These are phyloP conservation scores for Arachnomyces sp. DNA, from an alignment of 2,329 filamentous ascomycete genomes.

Conservation along the genomic window DNA sequence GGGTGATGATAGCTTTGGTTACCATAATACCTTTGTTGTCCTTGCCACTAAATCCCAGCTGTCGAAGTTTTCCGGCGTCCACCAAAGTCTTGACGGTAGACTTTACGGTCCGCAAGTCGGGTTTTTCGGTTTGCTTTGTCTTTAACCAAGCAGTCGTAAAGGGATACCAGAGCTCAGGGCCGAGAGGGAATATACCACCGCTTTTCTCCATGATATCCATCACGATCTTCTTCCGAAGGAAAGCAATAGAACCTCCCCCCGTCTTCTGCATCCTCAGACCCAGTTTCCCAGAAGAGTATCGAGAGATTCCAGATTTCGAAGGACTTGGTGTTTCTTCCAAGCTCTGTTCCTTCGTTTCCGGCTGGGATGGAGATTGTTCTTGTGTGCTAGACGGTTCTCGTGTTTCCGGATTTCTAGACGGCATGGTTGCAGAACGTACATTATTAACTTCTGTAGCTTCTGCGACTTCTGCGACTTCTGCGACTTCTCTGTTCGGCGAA, in stretches of 20 bases:
- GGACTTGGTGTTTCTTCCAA: background rate
- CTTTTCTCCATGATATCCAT: constrained; percentile 47
- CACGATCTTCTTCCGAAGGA: constrained; percentile 43
- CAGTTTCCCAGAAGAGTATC: constrained; percentile 3
- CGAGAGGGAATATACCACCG: constrained; percentile 48
- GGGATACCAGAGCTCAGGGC: constrained; percentile 47
- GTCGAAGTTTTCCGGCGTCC: constrained; percentile 43
- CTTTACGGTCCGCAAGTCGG: constrained; percentile 46
- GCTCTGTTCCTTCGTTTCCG: too few relatives aligned
- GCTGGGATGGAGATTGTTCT: too few relatives aligned
- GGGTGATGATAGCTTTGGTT: constrained; percentile 43
- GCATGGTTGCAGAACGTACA: too few relatives aligned
- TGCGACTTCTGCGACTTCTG: too few relatives aligned
- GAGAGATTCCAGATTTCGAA: background rate
- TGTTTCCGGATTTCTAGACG: too few relatives aligned
- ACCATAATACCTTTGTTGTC: constrained; percentile 40
- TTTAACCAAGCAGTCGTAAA: constrained; percentile 47
- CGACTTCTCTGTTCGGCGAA: too few relatives aligned
- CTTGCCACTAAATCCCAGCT: constrained; percentile 44
- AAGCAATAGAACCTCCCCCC: constrained; percentile 35
- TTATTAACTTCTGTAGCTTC: too few relatives aligned
- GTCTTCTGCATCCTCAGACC: constrained; percentile 13
- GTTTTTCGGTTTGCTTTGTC: constrained; percentile 35
- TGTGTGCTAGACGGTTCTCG: too few relatives aligned
- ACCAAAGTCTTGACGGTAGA: constrained; percentile 43